Percentiles rank a stretch among this genome's conserved stretches.
Conservation (phyloP, 176 grass and related monocot species). For the Raddia distichophylla region DNA sequence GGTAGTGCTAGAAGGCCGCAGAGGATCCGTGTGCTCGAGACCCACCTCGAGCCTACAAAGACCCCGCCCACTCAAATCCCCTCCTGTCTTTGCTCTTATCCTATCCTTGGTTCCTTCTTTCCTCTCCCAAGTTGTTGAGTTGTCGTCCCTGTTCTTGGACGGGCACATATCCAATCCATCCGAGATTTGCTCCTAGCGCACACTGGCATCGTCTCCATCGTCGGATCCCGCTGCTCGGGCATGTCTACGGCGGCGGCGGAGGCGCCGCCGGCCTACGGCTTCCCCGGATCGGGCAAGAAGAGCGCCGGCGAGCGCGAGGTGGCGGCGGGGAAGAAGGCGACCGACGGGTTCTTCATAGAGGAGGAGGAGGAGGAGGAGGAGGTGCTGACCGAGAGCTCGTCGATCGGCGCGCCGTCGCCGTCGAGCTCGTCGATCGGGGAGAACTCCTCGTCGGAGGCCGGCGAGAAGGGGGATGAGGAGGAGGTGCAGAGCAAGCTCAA, state of each 20-base stretch:
- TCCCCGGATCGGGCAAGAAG: constrained; percentile 40
- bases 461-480: constrained; percentile 23
- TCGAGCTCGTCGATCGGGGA: constrained; percentile 62
- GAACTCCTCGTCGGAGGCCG: constrained; percentile 49
- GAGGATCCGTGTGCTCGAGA: constrained; percentile 19
- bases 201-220: constrained; percentile 28
- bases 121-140: constrained; percentile 33
- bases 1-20: neutral
- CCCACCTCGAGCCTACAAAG: constrained; percentile 43
- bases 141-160: constrained; percentile 41
- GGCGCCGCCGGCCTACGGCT: constrained; percentile 32
- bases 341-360: constrained; percentile 55
- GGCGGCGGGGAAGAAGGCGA: constrained; percentile 39
- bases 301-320: neutral
- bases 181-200: constrained; percentile 41
- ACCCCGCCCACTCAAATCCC: constrained; percentile 34
- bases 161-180: constrained; percentile 39
- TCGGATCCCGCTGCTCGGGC: constrained; percentile 28
- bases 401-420: constrained; percentile 47
- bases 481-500: constrained; percentile 60
- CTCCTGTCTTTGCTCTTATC: constrained; percentile 53
- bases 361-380: constrained; percentile 38
- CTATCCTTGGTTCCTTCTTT: constrained; percentile 27
- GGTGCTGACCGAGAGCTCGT: constrained; percentile 49
- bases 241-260: constrained; percentile 51